Percentiles rank a stretch among this genome's conserved stretches.
Evolutionary conservation across 1,284 basidiomycete species (phyloP).

Genomic region (Austroboletus rostrupii): DNA sequence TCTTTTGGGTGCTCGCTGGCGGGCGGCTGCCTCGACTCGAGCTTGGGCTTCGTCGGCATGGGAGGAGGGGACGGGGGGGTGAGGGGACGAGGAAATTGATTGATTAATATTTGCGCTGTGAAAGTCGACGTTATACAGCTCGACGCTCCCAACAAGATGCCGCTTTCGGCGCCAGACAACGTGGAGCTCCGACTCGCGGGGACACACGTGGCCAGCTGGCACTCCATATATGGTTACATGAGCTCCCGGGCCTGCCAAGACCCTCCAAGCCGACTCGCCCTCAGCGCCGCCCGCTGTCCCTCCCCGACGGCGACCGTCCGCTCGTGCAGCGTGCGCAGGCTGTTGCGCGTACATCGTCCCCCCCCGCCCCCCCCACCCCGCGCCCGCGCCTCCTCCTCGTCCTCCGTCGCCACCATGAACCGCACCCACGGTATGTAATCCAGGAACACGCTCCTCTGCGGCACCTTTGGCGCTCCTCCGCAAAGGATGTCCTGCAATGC

Average conservation of each 20-base stretch:
- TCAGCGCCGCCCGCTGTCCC: constrained; percentile 34
- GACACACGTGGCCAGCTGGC: constrained; percentile 28
- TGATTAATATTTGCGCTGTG: background rate
- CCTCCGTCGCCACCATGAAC: constrained; percentile 67
- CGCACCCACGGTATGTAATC: constrained; percentile 75
- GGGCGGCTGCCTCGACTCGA: background rate
- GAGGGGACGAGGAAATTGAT: background rate
- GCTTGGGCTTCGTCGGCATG: constrained; percentile 12
- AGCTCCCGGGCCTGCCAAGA: constrained; percentile 9
- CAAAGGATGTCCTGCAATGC: constrained; percentile 39
- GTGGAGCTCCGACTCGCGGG: constrained; percentile 29
- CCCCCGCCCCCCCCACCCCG: constrained; percentile 26
- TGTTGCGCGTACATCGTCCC: constrained; percentile 56
- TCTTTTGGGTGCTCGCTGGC: constrained; percentile 1
- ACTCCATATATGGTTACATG: constrained; percentile 25
- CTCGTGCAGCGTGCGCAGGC: constrained; percentile 38
- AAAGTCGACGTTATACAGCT: constrained; percentile 30
- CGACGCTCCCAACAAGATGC: constrained; percentile 8
- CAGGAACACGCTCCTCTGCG: constrained; percentile 45
- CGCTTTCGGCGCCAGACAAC: constrained; percentile 27
- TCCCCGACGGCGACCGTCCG: constrained; percentile 41
- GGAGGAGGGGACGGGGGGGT: constrained; percentile 6
- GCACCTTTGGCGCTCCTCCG: constrained; percentile 29
- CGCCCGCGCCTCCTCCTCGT: constrained; percentile 39
- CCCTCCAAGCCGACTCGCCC: constrained; percentile 20